phyloP scores from a whole-genome alignment of 768 basidiomycete species.

The Boletus pseudo-olivaceus region DNA sequence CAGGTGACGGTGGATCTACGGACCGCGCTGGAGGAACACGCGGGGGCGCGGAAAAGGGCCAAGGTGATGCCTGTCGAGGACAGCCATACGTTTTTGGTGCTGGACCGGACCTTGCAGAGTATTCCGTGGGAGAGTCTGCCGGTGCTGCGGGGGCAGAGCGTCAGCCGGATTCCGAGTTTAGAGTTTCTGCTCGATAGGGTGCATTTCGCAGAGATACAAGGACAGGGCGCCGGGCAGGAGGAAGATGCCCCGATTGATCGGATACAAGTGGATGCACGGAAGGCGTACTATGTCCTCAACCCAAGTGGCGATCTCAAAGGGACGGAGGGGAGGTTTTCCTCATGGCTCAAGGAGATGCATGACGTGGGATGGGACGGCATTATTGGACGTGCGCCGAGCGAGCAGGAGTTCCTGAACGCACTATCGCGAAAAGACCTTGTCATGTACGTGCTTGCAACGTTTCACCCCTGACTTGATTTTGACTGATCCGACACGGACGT shows the following conservation, averaged over 20 bases:
- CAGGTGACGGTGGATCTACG: constrained; percentile 88
- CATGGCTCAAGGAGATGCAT: constrained; percentile 75
- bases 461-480: neutral
- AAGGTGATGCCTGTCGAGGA: constrained; percentile 36
- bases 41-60: constrained; percentile 35
- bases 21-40: constrained; percentile 68
- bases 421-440: constrained; percentile 76
- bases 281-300: constrained; percentile 83
- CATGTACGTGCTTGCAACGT: constrained; percentile 59
- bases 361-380: constrained; percentile 81
- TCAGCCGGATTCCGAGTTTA: constrained; percentile 90
- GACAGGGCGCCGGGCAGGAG: constrained; percentile 10
- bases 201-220: constrained; percentile 51
- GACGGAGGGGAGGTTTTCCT: constrained; percentile 78
- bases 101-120: constrained; percentile 85
- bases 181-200: constrained; percentile 86
- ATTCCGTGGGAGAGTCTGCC: constrained; percentile 98
- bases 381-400: constrained; percentile 69
- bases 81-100: constrained; percentile 79
- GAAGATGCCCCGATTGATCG: constrained; percentile 37
- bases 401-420: constrained; percentile 77
- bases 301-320: constrained; percentile 85
- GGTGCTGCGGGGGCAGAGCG: constrained; percentile 72
- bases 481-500: neutral
- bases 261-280: constrained; percentile 58